Conservation (phyloP, 179 eudicot species). For the Silene noctiflora region DNA sequence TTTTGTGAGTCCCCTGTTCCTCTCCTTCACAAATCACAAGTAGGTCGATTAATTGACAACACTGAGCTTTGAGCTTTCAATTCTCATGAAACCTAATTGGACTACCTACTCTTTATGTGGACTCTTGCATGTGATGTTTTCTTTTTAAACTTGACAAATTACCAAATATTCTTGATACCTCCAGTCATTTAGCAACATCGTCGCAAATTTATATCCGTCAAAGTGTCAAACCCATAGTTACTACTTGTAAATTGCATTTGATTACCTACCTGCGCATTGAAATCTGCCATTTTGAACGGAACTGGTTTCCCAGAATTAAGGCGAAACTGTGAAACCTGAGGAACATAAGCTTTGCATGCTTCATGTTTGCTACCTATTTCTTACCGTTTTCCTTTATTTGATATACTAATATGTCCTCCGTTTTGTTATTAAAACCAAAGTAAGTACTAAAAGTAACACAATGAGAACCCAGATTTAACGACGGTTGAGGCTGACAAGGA, state of each 20-base stretch:
- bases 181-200: not conserved
- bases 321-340: not conserved
- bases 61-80: not conserved
- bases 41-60: not conserved
- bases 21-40: not conserved
- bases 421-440: not conserved
- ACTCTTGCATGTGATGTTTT: not conserved
- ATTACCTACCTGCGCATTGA: slow-evolving; percentile 3
- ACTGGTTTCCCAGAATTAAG: slow-evolving; percentile 11
- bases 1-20: not conserved
- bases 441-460: no score
- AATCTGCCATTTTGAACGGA: slow-evolving; percentile 11
- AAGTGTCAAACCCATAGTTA: not conserved
- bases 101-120: not conserved
- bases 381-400: not conserved
- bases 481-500: no score
- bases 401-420: not conserved
- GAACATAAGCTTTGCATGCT: not conserved
- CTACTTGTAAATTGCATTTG: not conserved
- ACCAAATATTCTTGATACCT: no score
- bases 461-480: no score
- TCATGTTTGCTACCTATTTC: no score
- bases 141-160: no score
- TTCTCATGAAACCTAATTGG: not conserved
- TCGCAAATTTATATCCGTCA: not conserved